phyloP scores from a whole-genome alignment of 257 asterid genomes.

The Cruciata laevipes region DNA sequence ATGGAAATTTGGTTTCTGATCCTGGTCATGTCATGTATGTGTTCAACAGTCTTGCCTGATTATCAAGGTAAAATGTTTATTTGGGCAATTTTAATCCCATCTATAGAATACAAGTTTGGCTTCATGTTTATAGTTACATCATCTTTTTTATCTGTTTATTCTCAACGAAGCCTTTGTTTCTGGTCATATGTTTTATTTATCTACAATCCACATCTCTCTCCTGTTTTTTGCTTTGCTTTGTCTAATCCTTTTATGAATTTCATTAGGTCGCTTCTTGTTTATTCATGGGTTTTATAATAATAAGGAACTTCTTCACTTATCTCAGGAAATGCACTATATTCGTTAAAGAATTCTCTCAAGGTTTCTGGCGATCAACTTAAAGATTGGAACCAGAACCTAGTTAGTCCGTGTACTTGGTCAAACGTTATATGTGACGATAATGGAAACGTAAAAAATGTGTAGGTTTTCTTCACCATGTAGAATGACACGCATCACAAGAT shows the following conservation, averaged over 20 bases:
- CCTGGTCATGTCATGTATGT: slow-evolving; percentile 17
- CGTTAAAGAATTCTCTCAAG: slow-evolving; percentile 56
- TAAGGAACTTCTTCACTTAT: slow-evolving; percentile 9
- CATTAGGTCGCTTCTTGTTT: not conserved
- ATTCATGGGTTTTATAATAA: not conserved
- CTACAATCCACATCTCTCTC: not conserved
- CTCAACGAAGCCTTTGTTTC: not conserved
- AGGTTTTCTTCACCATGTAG: slow-evolving; percentile 21
- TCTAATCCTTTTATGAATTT: not conserved
- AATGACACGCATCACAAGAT: not conserved
- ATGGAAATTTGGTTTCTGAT: slow-evolving; percentile 26
- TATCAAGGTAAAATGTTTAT: slow-evolving; percentile 27
- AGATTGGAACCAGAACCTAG: slow-evolving; percentile 80
- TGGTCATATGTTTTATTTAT: not conserved
- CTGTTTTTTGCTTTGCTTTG: not conserved
- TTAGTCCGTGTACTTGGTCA: slow-evolving; percentile 93
- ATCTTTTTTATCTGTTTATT: not conserved
- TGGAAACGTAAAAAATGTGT: slow-evolving; percentile 60
- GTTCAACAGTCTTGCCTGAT: slow-evolving; percentile 28
- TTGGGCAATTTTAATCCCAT: not conserved
- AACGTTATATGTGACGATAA: slow-evolving; percentile 57
- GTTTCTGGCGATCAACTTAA: slow-evolving; percentile 58
- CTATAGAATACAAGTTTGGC: not conserved
- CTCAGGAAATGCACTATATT: slow-evolving; percentile 69
- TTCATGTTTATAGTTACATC: not conserved